Evolutionary conservation across 2,329 filamentous ascomycete species (phyloP).

Genomic region (Talaromyces marneffei): DNA sequence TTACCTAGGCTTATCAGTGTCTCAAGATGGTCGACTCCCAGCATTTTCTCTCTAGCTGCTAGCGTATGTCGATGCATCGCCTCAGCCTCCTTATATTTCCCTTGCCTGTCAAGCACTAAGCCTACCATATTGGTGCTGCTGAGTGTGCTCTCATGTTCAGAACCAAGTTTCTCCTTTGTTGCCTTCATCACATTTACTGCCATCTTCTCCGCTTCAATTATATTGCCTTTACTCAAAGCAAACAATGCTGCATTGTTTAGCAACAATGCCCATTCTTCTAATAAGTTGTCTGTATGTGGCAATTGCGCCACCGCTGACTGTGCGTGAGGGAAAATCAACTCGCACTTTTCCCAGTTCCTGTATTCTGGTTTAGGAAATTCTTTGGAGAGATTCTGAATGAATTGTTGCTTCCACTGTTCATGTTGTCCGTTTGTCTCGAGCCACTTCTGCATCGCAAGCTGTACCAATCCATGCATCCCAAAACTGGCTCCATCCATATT

Average conservation of each 20-base stretch:
- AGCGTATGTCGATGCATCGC: slow-evolving; percentile 15
- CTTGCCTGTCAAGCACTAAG: background rate
- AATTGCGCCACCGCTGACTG: slow-evolving; percentile 17
- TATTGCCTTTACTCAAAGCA: background rate
- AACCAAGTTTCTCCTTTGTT: slow-evolving; percentile 15
- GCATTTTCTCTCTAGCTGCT: slow-evolving; percentile 13
- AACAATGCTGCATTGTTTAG: background rate
- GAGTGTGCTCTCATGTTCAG: slow-evolving; percentile 16
- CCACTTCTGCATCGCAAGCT: slow-evolving; percentile 24
- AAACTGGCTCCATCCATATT: slow-evolving; percentile 14
- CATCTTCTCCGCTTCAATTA: slow-evolving; percentile 22
- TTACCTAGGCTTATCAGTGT: slow-evolving; percentile 10
- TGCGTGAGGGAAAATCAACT: slow-evolving; percentile 23
- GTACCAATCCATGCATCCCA: slow-evolving; percentile 25
- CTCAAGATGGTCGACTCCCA: slow-evolving; percentile 14
- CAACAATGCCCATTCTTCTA: background rate
- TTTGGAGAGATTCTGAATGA: slow-evolving; percentile 17
- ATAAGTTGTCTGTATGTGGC: slow-evolving; percentile 1
- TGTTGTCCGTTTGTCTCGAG: slow-evolving; percentile 21
- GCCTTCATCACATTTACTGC: slow-evolving; percentile 12
- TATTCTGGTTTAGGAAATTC: slow-evolving; percentile 20
- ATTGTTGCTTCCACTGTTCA: slow-evolving; percentile 21
- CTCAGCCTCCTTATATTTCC: too few species aligned
- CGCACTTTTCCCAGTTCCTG: slow-evolving; percentile 23
- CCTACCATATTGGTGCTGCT: slow-evolving; percentile 39